Base-by-base conservation (phyloP, 495 filamentous ascomycete species). In the Talaromyces stipitatus region DNA sequence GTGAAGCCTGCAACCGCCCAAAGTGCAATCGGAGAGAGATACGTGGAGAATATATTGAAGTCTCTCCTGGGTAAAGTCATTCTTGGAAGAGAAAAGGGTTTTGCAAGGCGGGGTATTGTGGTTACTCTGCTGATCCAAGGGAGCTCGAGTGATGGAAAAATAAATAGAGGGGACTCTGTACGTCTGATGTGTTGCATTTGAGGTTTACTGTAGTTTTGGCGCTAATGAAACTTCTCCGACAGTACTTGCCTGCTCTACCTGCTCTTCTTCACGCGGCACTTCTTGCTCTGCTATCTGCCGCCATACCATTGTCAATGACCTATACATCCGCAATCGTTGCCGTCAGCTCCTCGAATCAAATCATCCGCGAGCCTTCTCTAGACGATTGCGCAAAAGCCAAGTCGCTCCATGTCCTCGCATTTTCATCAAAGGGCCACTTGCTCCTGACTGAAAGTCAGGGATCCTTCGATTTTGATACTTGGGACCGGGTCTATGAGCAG, bases 361-460 rank as follows among this genome's bases (percentile, higher is more conserved):
- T 83, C 26, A 65, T 82, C 51, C 66, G 70, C 7, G 76, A 87
- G 43, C 84, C 86, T 16, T 80, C 79, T 3, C 69, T 80, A 2
- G 64, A 72, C 45, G 74, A 84, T 14, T 69, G 85, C 27, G 74
- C 80, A 36, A 63, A 69, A 28, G 86, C 87, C 10, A 71, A 72
- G 23, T 90, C 89, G 9, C 77, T 90, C 26, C 90, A 95, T 64
- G 87, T 87, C 23, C 70, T 96, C 28, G 85, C 84, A 2, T 92
- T 91, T 62, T 87, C 87, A 24, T 87, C 84, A 6, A 82, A 84
- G 51, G 82, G 85, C 16, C 86, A 90, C 53, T 68, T 96, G 28
- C 69, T 96, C 16, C 68, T 96, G 41, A 85, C 81, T 30, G 87
- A 96, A 66, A 95, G 90, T 65, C 82, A 92, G 62, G 92, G 92